Conservation (phyloP, 495 filamentous ascomycete genomes). For the Xanthoparmelia taractica region DNA sequence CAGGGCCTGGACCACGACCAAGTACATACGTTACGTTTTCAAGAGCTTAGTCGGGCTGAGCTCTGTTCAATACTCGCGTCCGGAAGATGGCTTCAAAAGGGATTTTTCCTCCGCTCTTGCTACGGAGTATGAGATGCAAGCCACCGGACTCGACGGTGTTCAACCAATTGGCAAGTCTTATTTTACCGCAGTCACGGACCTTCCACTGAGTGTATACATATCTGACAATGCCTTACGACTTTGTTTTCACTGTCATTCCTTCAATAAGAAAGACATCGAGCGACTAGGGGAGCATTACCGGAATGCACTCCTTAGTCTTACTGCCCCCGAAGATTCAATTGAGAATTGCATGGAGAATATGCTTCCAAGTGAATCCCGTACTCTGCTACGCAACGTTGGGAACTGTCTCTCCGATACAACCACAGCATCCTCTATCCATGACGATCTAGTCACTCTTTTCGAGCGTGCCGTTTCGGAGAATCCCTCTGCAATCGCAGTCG, state of each 20-base stretch:
- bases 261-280: not conserved
- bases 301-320: not conserved
- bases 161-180: not conserved
- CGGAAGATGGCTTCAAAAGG: constrained; percentile 8
- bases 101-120: constrained; percentile 14
- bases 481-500: constrained; percentile 20
- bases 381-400: not conserved
- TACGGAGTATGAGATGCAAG: constrained; percentile 1
- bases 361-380: not conserved
- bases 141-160: not conserved
- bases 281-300: not conserved
- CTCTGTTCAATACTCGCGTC: constrained; percentile 7
- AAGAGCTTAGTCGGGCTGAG: not conserved
- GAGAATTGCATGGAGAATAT: not conserved
- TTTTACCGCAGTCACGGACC: not conserved
- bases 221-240: not conserved
- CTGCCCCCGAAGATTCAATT: constrained; percentile 22
- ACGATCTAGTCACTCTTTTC: constrained; percentile 28
- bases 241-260: not conserved
- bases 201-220: not conserved
- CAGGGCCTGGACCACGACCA: not conserved
- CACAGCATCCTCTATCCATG: not conserved
- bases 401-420: constrained; percentile 16
- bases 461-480: constrained; percentile 8
- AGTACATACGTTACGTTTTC: constrained; percentile 14